Conservation (phyloP, 768 basidiomycete species). For the Mrakia hoshinonis region DNA sequence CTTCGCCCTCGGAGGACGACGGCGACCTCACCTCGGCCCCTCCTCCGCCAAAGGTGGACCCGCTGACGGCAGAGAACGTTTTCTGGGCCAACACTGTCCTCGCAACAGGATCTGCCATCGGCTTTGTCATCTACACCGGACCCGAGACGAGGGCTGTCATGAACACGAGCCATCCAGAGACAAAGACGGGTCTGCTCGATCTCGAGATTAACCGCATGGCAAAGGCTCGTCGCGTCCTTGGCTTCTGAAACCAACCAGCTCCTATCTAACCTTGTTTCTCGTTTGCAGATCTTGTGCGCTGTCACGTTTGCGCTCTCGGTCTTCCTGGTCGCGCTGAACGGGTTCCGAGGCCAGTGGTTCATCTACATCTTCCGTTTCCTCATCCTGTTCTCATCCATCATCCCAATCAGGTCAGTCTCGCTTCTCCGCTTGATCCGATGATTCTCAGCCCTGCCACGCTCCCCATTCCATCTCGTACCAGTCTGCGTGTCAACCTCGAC, state of each 20-base stretch:
- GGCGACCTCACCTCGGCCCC: constrained; percentile 44
- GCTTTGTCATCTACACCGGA: constrained; percentile 90
- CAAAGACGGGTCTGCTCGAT: constrained; percentile 85
- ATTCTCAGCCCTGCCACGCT: background rate
- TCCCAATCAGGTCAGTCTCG: constrained; percentile 79
- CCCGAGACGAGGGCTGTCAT: constrained; percentile 92
- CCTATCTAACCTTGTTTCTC: background rate
- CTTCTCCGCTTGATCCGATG: background rate
- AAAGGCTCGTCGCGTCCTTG: constrained; percentile 52
- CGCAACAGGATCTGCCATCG: constrained; percentile 85
- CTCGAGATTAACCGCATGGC: constrained; percentile 90
- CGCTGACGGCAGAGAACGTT: constrained; percentile 89
- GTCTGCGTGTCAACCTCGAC: constrained; percentile 95
- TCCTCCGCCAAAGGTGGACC: constrained; percentile 52
- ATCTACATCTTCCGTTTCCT: constrained; percentile 94
- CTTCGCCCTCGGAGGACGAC: constrained; percentile 33
- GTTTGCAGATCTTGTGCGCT: constrained; percentile 71
- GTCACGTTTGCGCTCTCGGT: constrained; percentile 89
- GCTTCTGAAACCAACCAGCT: background rate
- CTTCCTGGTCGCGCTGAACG: constrained; percentile 86
- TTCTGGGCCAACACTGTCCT: constrained; percentile 97
- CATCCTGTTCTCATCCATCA: constrained; percentile 96
- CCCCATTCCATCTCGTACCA: constrained; percentile 38
- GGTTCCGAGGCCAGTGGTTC: constrained; percentile 91
- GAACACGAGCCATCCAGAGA: constrained; percentile 95